These are phyloP conservation scores for Trichosporon sp. DNA, from an alignment of 1,284 basidiomycete species.

Conservation along the genomic window DNA sequence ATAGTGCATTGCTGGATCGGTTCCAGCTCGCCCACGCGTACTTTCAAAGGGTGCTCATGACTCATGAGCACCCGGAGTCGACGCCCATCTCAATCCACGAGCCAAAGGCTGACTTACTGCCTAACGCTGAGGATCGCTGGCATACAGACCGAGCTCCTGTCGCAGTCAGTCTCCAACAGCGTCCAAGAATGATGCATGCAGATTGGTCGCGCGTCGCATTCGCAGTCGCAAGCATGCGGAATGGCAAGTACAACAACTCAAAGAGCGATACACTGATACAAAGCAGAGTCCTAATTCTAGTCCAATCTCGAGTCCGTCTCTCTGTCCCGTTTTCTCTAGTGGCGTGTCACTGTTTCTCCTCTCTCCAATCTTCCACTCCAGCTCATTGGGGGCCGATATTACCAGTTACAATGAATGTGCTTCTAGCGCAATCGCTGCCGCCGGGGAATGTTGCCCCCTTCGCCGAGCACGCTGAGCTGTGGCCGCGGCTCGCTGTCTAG, in stretches of 20 bases:
- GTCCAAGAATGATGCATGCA: background rate
- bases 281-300: background rate
- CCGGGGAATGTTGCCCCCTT: constrained; percentile 25
- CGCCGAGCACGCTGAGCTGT: constrained; percentile 19
- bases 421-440: constrained; percentile 1
- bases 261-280: background rate
- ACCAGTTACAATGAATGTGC: background rate
- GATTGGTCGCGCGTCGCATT: background rate
- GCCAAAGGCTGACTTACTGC: too few relatives aligned
- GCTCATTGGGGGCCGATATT: background rate
- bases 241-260: background rate
- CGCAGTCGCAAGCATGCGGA: background rate
- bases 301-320: background rate
- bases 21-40: too few relatives aligned
- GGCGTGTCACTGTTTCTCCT: too few relatives aligned
- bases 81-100: too few relatives aligned
- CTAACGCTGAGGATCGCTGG: background rate
- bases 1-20: too few relatives aligned
- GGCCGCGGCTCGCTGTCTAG: constrained; percentile 14
- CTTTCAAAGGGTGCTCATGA: too few relatives aligned
- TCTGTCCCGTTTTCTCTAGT: too few relatives aligned
- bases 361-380: background rate
- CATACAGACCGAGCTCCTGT: background rate
- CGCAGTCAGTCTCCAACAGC: too few relatives aligned
- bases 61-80: too few relatives aligned